Base-by-base conservation (phyloP, 2,329 filamentous ascomycete species). In the Bipolaris oryzae region DNA sequence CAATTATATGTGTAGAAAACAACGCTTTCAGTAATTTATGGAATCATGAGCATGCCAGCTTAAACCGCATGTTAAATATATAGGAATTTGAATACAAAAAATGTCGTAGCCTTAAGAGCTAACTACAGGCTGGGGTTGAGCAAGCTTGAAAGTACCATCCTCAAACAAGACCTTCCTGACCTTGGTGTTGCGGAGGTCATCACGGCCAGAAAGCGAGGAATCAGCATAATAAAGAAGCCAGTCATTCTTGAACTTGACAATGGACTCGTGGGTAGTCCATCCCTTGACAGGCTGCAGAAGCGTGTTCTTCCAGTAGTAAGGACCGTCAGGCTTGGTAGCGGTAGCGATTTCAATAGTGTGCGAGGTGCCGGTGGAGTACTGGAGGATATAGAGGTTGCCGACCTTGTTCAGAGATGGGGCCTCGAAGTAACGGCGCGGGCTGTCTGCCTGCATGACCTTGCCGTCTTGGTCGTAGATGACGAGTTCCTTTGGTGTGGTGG, bases 161-260 rank as follows among this genome's bases (percentile, higher is more conserved):
- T 21, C 10, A n/a, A 20, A 57, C 20, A 48, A 28, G 9, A 53
- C 23, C 54, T 57, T 57, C 43, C 49, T 57, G 13, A 52, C 49
- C 49, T 57, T 57, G 6, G 49, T 53, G 33, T 57, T 57, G 18
- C 49, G 49, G 20, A 53, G 37, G 16, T 39, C 44, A 23, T 57
- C 54, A 7, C 13, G n/a, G 5, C 54, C 54, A 18, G 86, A 89
- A 50, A 91, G 72, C 70, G 85, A 84, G 59, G 87, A 86, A 76
- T 92, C 89, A 70, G 92, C 89, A 71, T 91, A 86, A 73, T 92
- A 92, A 54, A 92, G 73, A 74, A 85, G 91, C 84, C 88, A 91
- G 57, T 81, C 83, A 1, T 82, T 86, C 74, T 84, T 70, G 67
- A 89, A 90, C 78, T 91, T 87, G 20, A 87, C 87, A 61, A 92